Conservation (phyloP, 192 early-diverging fungal species). For the Coemansia furcata region DNA sequence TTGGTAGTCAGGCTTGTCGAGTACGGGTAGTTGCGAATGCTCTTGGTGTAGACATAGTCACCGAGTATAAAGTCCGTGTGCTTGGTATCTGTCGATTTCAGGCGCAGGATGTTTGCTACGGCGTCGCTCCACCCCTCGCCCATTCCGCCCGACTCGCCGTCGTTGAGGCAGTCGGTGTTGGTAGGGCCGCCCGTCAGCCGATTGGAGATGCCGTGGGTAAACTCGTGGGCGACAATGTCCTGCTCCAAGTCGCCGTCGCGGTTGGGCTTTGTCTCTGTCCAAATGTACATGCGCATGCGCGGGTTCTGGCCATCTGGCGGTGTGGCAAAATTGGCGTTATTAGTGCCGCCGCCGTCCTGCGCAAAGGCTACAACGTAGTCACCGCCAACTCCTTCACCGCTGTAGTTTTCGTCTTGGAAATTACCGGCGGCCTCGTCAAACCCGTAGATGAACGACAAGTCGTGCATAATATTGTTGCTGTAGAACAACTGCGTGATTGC, state of each 20-base stretch:
- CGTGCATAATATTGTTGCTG: conserved; percentile 91
- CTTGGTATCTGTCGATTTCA: conserved; percentile 56
- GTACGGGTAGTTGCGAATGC: conserved; percentile 54
- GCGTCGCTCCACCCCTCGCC: conserved; percentile 97
- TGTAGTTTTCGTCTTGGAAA: conserved; percentile 90
- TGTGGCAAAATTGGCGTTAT: conserved; percentile 96
- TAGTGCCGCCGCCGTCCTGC: conserved; percentile 87
- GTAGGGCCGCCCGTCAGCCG: conserved; percentile 88
- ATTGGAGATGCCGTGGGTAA: conserved; percentile 88
- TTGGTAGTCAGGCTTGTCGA: conserved; percentile 38
- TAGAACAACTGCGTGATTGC: conserved; percentile 91
- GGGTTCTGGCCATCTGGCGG: conserved; percentile 89
- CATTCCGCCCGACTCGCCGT: conserved; percentile 89
- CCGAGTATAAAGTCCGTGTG: conserved; percentile 28
- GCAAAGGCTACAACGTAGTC: conserved; percentile 90
- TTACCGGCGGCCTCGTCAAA: conserved; percentile 92
- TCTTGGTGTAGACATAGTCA: conserved; percentile 31
- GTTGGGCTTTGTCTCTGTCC: conserved; percentile 71
- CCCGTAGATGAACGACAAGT: conserved; percentile 84
- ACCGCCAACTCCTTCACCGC: conserved; percentile 65
- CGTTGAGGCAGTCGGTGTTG: conserved; percentile 85
- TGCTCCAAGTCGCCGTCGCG: conserved; percentile 89
- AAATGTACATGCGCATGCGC: conserved; percentile 95
- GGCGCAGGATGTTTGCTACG: conserved; percentile 79
- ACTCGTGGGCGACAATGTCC: conserved; percentile 94